phyloP scores from a whole-genome alignment of 2,329 filamentous ascomycete genomes.

The Chaetomium sp. region DNA sequence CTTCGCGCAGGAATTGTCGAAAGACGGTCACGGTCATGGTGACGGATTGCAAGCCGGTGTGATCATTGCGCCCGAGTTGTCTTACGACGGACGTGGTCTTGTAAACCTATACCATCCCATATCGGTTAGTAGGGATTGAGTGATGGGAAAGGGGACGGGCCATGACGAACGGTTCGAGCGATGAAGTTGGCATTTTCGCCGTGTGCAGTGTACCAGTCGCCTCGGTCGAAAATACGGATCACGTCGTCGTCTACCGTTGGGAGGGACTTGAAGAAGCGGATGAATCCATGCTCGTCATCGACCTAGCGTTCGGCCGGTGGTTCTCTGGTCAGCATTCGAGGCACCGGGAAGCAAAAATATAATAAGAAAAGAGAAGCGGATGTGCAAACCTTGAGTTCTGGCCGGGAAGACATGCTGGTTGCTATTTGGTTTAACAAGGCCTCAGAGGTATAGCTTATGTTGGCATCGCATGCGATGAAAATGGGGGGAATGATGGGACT shows the following conservation, averaged over 20 bases:
- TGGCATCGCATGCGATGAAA: conserved; percentile 10
- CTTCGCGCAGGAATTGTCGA: conserved; percentile 91
- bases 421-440: conserved; percentile 1
- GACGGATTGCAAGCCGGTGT: conserved; percentile 86
- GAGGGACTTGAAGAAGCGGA: conserved; percentile 91
- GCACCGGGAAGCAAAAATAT: conserved; percentile 17
- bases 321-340: conserved; percentile 8
- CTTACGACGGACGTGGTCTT: conserved; percentile 95
- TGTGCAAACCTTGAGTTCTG: conserved; percentile 65
- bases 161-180: conserved; percentile 65
- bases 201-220: conserved; percentile 95
- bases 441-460: conserved; percentile 6
- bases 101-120: conserved; percentile 69
- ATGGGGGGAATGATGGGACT: neutral
- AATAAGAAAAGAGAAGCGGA: conserved; percentile 10
- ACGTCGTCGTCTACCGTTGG: conserved; percentile 71
- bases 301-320: conserved; percentile 56
- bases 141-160: neutral
- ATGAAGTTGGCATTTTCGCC: conserved; percentile 83
- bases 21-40: conserved; percentile 96
- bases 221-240: conserved; percentile 88
- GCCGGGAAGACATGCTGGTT: conserved; percentile 66
- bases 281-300: conserved; percentile 96
- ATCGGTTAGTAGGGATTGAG: neutral
- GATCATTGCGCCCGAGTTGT: conserved; percentile 80